Base-by-base conservation (phyloP, 2,329 filamentous ascomycete genomes). In the Aspergillus neotritici region DNA sequence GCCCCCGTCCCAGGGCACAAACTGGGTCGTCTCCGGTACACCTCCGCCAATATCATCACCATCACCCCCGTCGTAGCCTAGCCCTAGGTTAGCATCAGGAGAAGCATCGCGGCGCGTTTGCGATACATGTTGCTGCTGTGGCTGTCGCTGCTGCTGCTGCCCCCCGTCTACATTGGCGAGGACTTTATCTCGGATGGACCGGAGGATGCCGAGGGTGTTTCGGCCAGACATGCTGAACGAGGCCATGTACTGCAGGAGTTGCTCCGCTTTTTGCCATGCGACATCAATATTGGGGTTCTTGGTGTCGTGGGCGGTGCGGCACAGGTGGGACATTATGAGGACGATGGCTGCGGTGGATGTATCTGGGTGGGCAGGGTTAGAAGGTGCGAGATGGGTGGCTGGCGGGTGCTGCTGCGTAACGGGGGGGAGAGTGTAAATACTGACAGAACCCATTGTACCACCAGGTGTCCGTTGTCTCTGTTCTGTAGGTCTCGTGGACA, bases 371-470 rank as follows among this genome's bases (percentile, higher is more conserved):
- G n/a, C 16, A n/a, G 39, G 15, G 21, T 34, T 38, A n/a, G n/a
- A n/a, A n/a, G n/a, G n/a, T n/a, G n/a, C n/a, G n/a, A n/a, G n/a
- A n/a, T n/a, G n/a, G n/a, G n/a, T n/a, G n/a, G n/a, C n/a, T n/a
- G n/a, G 8, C 15, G 12, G 17, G 17, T n/a, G 3, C 14, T n/a
- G 14, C 7, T 32, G 3, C 11, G 35, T 12, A 1, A 9, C 9
- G 25, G 7, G 40, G 34, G 4, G n/a, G n/a, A n/a, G n/a, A n/a
- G n/a, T n/a, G n/a, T n/a, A n/a, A n/a, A n/a, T n/a, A 54, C 63
- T 31, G 55, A 67, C 65, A 69, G 12, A 68, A 65, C 8, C 60
- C 62, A 42, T 68, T 67, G 45, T 67, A 67, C 66, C 65, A 68
- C 65, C 63, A 67, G 4, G 58, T 52, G 15, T 61, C 62, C 3